Base-by-base conservation (phyloP, 2,329 filamentous ascomycete species). In the Nothophaeocryptopus gaeumannii region DNA sequence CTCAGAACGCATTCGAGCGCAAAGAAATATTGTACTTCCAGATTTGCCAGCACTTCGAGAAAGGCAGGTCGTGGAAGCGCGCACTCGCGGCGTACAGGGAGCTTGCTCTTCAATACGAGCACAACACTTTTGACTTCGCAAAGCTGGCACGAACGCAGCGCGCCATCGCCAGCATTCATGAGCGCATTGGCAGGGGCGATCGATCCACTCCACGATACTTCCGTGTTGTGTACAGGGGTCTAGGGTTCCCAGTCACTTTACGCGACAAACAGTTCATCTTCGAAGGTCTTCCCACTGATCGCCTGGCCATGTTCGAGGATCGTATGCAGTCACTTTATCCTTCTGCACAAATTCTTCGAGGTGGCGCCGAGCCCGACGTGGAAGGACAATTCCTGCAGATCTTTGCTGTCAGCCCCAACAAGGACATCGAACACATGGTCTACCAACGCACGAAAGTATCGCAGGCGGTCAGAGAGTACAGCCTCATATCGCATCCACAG, bases 41-140 rank as follows among this genome's bases (percentile, higher is more conserved):
- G 59, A 95, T 97, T 79, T 95, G 97, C 67, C 90, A 91, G 68
- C 80, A 92, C 66, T 96, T 93, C 58, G 92, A 97, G 65, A 89
- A 95, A 53, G 91, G 90, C n/a, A 86, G 89, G 66, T 89, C 89
- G 0, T 97, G 92, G 92, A 86, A 88, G 62, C 88, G 88, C 67
- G 92, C 91, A 1, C 74, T 99, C 36, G 80, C 83, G 5, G 89
- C 89, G 2, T 97, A 99, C 71, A 87, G 88, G 66, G 92, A 99
- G 70, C 82, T 99, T 44, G 88, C 91, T 40, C 72, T 77, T n/a
- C 90, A 97, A 70, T 99, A 97, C 66, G 90, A 96, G 72, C 82
- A 80, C 58, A 95, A 90, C 53, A 74, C 88, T 0, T 96, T 91
- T 68, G 93, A 99, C 70, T 96, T 95, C 62, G 79, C 85, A 31